These are phyloP conservation scores for Diaporthe eres DNA, from an alignment of 2,329 filamentous ascomycete species.

Conservation along the genomic window DNA sequence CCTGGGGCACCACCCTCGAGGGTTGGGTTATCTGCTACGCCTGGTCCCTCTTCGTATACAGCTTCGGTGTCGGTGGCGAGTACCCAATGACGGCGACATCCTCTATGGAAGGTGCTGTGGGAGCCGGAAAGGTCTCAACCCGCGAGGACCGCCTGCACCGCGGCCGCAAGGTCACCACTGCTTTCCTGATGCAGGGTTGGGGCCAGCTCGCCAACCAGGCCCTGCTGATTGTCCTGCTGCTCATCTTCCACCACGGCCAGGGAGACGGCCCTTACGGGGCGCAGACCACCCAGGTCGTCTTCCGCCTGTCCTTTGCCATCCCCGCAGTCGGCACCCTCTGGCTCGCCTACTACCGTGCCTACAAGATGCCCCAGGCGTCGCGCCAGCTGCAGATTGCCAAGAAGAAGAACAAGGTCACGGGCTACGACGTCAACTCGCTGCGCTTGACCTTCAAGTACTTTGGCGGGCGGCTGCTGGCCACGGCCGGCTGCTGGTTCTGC, in stretches of 20 bases:
- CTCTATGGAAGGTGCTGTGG: conserved; percentile 91
- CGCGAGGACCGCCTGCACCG: conserved; percentile 94
- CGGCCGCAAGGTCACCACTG: conserved; percentile 94
- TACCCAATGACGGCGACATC: conserved; percentile 98
- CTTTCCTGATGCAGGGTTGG: conserved; percentile 99
- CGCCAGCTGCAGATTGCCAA: conserved; percentile 87
- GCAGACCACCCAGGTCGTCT: conserved; percentile 88
- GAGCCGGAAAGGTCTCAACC: conserved; percentile 89
- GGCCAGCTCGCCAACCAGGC: conserved; percentile 96
- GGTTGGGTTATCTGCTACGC: conserved; percentile 98
- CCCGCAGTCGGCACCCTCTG: conserved; percentile 92
- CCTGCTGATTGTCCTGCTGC: conserved; percentile 85
- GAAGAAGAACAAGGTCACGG: conserved; percentile 88
- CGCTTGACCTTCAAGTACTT: conserved; percentile 85
- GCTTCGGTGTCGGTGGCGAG: conserved; percentile 81
- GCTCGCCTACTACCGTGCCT: conserved; percentile 96
- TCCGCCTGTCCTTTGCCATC: conserved; percentile 92
- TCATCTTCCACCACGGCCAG: conserved; percentile 88
- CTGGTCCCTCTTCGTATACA: conserved; percentile 93
- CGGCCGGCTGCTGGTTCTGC: conserved; percentile 91
- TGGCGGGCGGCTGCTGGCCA: conserved; percentile 87
- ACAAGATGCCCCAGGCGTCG: conserved; percentile 91
- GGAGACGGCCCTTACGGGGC: conserved; percentile 83
- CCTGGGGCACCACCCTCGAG: conserved; percentile 88
- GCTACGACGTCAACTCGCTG: conserved; percentile 91